Percentiles rank a stretch among this genome's conserved stretches.
Evolutionary conservation across 495 filamentous ascomycete genomes (phyloP).

Genomic region (Recurvomyces mirabilis): DNA sequence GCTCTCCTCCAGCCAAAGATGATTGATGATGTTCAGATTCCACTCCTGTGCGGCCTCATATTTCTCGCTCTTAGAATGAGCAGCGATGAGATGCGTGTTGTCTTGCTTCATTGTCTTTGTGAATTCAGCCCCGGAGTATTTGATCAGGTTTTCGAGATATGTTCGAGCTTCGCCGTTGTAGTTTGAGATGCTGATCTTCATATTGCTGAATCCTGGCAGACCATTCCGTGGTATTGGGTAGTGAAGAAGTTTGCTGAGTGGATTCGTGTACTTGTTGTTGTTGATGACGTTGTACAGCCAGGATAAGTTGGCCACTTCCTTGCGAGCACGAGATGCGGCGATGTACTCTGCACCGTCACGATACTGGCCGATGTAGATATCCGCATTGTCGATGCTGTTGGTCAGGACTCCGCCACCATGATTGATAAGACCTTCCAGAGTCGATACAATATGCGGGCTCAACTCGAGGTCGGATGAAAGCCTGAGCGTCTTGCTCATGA

Average conservation of each 20-base stretch:
- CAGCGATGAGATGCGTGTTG: constrained; percentile 92
- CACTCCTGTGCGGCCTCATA: constrained; percentile 83
- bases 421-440: constrained; percentile 57
- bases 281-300: constrained; percentile 92
- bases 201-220: constrained; percentile 65
- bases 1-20: constrained; percentile 95
- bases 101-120: constrained; percentile 73
- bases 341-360: constrained; percentile 72
- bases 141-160: constrained; percentile 87
- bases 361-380: constrained; percentile 77
- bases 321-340: constrained; percentile 57
- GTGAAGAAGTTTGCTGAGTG: constrained; percentile 68
- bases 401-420: constrained; percentile 59
- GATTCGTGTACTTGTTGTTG: constrained; percentile 75
- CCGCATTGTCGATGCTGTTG: constrained; percentile 53
- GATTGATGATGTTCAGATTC: constrained; percentile 82
- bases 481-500: constrained; percentile 45
- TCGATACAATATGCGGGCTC: constrained; percentile 48
- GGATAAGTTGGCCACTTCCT: constrained; percentile 79
- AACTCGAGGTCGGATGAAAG: constrained; percentile 59
- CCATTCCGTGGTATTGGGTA: constrained; percentile 69
- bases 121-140: constrained; percentile 68
- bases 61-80: constrained; percentile 78
- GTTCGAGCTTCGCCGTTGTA: constrained; percentile 89
- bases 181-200: constrained; percentile 80